These are phyloP conservation scores for Cercospora beticola DNA, from an alignment of 2,329 filamentous ascomycete species.

Conservation along the genomic window DNA sequence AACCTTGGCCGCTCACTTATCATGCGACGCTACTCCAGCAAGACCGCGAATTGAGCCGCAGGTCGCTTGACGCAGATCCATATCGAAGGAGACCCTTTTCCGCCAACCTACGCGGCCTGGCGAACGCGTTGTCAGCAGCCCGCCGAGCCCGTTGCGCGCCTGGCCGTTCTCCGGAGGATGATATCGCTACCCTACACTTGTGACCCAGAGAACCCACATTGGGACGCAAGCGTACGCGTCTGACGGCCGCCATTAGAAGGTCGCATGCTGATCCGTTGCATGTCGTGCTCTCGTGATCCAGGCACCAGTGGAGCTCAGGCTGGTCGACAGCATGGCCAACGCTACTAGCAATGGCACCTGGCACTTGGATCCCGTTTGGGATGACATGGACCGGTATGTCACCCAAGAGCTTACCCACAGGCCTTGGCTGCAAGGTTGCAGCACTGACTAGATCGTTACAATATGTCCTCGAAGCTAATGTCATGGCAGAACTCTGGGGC, in stretches of 20 bases:
- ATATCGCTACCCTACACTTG: not conserved
- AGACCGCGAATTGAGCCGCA: not conserved
- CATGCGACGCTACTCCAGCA: conserved; percentile 7
- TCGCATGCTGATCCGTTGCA: conserved; percentile 1
- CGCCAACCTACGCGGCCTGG: not conserved
- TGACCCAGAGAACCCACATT: conserved; percentile 1
- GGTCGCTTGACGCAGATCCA: not conserved
- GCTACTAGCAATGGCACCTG: conserved; percentile 37
- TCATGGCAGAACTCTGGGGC: conserved; percentile 46
- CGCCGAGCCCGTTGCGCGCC: not conserved
- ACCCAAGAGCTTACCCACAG: conserved; percentile 5
- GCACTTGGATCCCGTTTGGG: conserved; percentile 58
- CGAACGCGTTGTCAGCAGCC: conserved; percentile 1
- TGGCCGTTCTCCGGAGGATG: conserved; percentile 11
- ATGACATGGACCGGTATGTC: conserved; percentile 71
- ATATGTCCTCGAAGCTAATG: conserved; percentile 36
- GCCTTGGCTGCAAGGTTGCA: not conserved
- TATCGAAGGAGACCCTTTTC: not conserved
- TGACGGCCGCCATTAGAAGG: not conserved
- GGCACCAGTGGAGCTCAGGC: conserved; percentile 2
- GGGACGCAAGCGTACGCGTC: not conserved
- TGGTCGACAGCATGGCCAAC: conserved; percentile 15
- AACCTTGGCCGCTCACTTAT: conserved; percentile 1
- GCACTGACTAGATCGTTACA: not conserved
- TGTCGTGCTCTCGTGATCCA: not conserved